A percentile compares a stretch with the other conserved stretches of the same genome.
Conservation (phyloP, 129 eudicot species). For the Centrapalus pauciflorus region DNA sequence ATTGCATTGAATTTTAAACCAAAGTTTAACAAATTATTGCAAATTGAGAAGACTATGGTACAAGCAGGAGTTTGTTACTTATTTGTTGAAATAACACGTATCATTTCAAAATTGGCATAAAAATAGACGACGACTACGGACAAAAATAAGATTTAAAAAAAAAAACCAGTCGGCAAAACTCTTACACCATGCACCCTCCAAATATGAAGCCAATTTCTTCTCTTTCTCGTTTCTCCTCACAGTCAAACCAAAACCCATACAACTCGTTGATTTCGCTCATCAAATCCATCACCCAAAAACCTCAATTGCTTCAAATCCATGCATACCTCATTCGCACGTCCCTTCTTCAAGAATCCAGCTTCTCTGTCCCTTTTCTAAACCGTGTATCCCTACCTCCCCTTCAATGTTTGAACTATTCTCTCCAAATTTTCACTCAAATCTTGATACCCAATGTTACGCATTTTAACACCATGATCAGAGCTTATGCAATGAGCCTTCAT, state of each 20-base stretch:
- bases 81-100: too few relatives aligned
- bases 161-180: too few relatives aligned
- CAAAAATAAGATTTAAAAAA: too few relatives aligned
- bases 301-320: constrained; percentile 66
- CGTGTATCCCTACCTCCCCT: constrained; percentile 37
- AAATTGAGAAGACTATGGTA: too few relatives aligned
- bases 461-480: constrained; percentile 58
- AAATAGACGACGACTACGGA: too few relatives aligned
- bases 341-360: constrained; percentile 32
- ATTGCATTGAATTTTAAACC: too few relatives aligned
- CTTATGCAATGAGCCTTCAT: constrained; percentile 30
- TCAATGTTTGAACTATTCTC: constrained; percentile 34
- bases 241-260: constrained; percentile 18
- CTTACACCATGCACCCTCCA: too few relatives aligned
- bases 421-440: constrained; percentile 36
- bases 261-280: constrained; percentile 45
- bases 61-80: too few relatives aligned
- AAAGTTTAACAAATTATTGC: too few relatives aligned
- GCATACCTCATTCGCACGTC: constrained; percentile 58
- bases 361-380: constrained; percentile 47
- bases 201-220: constrained; percentile 1
- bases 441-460: constrained; percentile 44
- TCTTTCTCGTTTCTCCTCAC: constrained; percentile 8
- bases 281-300: constrained; percentile 41
- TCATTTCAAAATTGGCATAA: too few relatives aligned